These are phyloP conservation scores for Pezicula neosporulosa DNA, from an alignment of 2,329 filamentous ascomycete species.

Conservation along the genomic window DNA sequence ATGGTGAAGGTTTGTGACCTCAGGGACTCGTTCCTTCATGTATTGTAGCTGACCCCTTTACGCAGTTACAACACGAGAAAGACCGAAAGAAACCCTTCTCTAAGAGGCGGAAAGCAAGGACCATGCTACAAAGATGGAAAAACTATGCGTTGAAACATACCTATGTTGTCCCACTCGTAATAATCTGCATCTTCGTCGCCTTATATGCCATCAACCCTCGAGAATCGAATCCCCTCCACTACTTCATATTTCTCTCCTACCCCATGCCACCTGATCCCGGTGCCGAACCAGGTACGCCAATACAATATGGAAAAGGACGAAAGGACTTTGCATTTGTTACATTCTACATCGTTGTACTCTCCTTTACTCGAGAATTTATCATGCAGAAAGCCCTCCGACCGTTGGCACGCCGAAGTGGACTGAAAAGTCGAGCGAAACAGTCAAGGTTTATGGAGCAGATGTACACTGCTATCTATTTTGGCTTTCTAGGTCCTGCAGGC, in stretches of 20 bases:
- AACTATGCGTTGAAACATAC: conserved; percentile 53
- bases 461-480: conserved; percentile 92
- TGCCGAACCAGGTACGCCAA: conserved; percentile 37
- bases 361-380: conserved; percentile 91
- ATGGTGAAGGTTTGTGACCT: conserved; percentile 19
- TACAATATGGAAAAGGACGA: conserved; percentile 84
- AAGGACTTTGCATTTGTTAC: conserved; percentile 83
- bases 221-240: conserved; percentile 73
- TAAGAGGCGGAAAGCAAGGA: conserved; percentile 29
- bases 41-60: not conserved
- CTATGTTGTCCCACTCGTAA: conserved; percentile 62
- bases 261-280: conserved; percentile 50
- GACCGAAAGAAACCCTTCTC: conserved; percentile 29
- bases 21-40: not conserved
- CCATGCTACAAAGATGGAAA: conserved; percentile 43
- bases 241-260: conserved; percentile 90
- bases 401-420: conserved; percentile 65
- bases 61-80: conserved; percentile 24
- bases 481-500: conserved; percentile 74
- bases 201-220: conserved; percentile 74
- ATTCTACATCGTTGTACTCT: conserved; percentile 87
- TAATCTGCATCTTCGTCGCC: conserved; percentile 60
- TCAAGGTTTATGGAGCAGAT: conserved; percentile 93
- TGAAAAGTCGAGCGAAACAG: conserved; percentile 73
- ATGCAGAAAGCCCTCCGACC: conserved; percentile 88